A percentile compares a stretch with the other conserved stretches of the same genome.
Conservation (phyloP, 208 protist genomes). For the Jaenimonas drosophilae region DNA sequence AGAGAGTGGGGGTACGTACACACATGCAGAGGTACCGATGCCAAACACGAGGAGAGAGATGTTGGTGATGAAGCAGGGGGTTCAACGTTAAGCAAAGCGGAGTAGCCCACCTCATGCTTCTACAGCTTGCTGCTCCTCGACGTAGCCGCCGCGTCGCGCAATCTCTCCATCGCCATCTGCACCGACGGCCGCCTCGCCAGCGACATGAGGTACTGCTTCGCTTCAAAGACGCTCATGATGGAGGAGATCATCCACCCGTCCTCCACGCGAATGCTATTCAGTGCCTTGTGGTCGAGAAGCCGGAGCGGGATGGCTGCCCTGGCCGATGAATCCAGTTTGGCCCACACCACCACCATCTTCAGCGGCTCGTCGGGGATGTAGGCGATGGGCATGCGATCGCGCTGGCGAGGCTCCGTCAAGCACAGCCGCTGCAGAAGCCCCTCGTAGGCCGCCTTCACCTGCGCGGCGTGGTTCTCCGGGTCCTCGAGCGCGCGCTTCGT, state of each 20-base stretch:
- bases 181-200: slow-evolving; percentile 30
- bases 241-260: slow-evolving; percentile 34
- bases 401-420: slow-evolving; percentile 28
- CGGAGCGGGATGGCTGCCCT: slow-evolving; percentile 36
- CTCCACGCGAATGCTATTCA: slow-evolving; percentile 61
- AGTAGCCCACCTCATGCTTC: too few relatives aligned
- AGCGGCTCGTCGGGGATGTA: slow-evolving; percentile 39
- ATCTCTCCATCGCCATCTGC: too few relatives aligned
- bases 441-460: slow-evolving; percentile 51
- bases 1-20: background rate
- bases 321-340: slow-evolving; percentile 14
- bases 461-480: slow-evolving; percentile 36
- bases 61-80: too few relatives aligned
- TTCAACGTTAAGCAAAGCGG: too few relatives aligned
- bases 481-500: slow-evolving; percentile 57
- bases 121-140: too few relatives aligned
- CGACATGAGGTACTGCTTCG: slow-evolving; percentile 64
- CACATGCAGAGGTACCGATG: background rate
- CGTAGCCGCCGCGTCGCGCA: too few relatives aligned
- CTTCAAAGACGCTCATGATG: slow-evolving; percentile 62
- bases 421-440: slow-evolving; percentile 49
- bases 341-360: slow-evolving; percentile 49
- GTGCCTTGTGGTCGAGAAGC: slow-evolving; percentile 55
- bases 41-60: background rate
- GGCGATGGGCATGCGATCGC: slow-evolving; percentile 42